Evolutionary conservation across 73 alveolate species (phyloP).

Genomic region (Paramecium sonneborni): DNA sequence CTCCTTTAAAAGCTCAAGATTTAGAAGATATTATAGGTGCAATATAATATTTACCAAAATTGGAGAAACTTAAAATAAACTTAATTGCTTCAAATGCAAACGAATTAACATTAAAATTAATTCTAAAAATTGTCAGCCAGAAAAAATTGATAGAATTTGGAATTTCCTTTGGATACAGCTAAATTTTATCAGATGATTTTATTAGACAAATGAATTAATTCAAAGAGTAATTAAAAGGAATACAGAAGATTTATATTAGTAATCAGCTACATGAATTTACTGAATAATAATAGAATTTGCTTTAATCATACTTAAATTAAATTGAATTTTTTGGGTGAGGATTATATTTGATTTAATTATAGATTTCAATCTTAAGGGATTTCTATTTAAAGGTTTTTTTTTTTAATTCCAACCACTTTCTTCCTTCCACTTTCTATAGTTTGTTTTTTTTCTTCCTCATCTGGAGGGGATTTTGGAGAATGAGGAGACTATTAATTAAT

Average conservation of each 20-base stretch:
- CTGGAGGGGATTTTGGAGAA: constrained; percentile 18
- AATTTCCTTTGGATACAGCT: background rate
- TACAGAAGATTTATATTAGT: background rate
- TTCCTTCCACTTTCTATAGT: constrained; percentile 11
- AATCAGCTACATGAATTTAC: background rate
- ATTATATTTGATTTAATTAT: background rate
- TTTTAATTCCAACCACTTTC: background rate
- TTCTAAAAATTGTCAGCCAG: background rate
- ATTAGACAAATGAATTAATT: background rate
- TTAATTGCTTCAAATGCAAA: background rate
- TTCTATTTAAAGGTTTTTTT: constrained; percentile 4
- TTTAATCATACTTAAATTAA: background rate
- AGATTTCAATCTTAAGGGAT: background rate
- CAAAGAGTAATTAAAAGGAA: background rate
- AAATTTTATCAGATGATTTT: background rate
- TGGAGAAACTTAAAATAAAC: background rate
- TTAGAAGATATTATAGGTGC: background rate
- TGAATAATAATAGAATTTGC: background rate
- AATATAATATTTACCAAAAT: background rate
- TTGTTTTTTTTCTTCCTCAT: constrained; percentile 14
- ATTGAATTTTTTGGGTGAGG: background rate
- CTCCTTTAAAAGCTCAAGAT: background rate
- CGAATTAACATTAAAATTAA: background rate
- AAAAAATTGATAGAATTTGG: background rate
- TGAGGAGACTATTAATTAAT: background rate